Evolutionary conservation across 169 alveolate species (phyloP).

Genomic region (Cryptosporidium parvum): DNA sequence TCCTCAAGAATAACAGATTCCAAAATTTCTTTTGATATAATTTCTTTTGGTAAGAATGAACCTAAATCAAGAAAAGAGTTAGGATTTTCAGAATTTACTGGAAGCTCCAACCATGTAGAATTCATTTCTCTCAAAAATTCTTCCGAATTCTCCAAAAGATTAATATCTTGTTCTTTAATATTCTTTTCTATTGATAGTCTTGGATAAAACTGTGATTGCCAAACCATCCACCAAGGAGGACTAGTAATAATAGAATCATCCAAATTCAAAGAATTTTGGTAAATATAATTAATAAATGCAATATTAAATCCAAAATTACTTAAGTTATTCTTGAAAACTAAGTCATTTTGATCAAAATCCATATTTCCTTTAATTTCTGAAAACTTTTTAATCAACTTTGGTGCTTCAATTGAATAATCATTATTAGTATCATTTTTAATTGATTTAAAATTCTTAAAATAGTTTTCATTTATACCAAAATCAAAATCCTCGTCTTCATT

Average conservation of each 20-base stretch:
- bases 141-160: not conserved
- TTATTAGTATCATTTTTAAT: not conserved
- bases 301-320: slow-evolving; percentile 54
- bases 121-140: not conserved
- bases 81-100: slow-evolving; percentile 54
- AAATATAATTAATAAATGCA: slow-evolving; percentile 43
- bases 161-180: not conserved
- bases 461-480: not conserved
- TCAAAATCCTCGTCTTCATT: not conserved
- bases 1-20: slow-evolving; percentile 48
- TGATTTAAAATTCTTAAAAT: not conserved
- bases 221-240: slow-evolving; percentile 75
- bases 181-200: not conserved
- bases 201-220: slow-evolving; percentile 63
- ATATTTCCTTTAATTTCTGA: slow-evolving; percentile 23
- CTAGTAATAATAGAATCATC: slow-evolving; percentile 28
- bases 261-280: slow-evolving; percentile 31
- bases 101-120: slow-evolving; percentile 54
- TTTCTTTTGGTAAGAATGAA: slow-evolving; percentile 61
- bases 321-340: slow-evolving; percentile 34
- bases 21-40: slow-evolving; percentile 60
- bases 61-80: slow-evolving; percentile 38
- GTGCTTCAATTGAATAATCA: not conserved
- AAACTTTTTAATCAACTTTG: not conserved
- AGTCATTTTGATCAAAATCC: not conserved